These are phyloP conservation scores for Leishmania amazonensis DNA, from an alignment of 208 protist genomes.

Conservation along the genomic window DNA sequence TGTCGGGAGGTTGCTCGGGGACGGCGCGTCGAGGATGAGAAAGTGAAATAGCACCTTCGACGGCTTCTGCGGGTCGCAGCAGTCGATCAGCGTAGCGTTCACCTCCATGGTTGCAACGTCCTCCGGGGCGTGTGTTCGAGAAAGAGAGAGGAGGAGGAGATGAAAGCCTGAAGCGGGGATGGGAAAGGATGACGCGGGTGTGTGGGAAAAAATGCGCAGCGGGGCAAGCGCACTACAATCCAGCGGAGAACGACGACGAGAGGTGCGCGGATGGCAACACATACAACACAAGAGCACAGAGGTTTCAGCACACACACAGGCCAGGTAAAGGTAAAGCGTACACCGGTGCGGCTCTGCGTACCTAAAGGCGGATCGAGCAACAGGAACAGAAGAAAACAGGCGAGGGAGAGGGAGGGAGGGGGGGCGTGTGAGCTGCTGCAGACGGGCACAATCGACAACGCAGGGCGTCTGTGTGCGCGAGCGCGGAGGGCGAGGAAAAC, in stretches of 20 bases:
- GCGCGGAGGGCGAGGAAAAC: not conserved
- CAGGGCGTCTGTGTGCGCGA: not conserved
- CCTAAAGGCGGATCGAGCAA: not conserved
- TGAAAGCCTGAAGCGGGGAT: not conserved
- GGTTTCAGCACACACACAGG: too few species aligned
- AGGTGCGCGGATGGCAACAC: not conserved
- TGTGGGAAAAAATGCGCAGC: not conserved
- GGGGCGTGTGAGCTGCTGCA: not conserved
- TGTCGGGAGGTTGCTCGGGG: constrained; percentile 84
- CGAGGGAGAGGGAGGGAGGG: not conserved
- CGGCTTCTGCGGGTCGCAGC: constrained; percentile 49
- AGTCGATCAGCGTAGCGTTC: constrained; percentile 85
- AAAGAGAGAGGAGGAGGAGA: not conserved
- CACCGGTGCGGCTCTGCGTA: not conserved
- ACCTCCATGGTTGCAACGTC: constrained; percentile 65
- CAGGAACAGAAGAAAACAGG: not conserved
- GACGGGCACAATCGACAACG: not conserved
- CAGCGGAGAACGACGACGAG: constrained; percentile 6
- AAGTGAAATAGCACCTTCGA: constrained; percentile 66
- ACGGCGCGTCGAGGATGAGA: constrained; percentile 88
- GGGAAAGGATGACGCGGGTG: not conserved
- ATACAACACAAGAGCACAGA: not conserved
- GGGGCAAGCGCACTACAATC: not conserved
- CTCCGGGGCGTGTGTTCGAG: not conserved
- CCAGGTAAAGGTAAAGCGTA: too few species aligned